These are phyloP conservation scores for Phytopythium vexans DNA, from an alignment of 352 stramenopile species.

Conservation along the genomic window DNA sequence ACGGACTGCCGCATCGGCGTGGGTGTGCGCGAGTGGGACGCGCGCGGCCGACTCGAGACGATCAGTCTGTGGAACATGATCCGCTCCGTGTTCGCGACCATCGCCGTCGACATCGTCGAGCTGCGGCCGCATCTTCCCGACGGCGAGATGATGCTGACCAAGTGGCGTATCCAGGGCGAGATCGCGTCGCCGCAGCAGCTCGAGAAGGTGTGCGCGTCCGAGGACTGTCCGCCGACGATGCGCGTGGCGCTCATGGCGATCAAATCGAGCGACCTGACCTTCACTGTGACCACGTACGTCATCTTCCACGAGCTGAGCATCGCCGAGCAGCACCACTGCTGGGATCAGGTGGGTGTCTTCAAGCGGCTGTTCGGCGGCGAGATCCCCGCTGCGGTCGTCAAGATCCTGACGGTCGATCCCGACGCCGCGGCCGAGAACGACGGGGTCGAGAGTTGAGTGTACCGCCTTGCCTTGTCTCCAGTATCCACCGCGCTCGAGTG, in stretches of 20 bases:
- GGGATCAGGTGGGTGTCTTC: slow-evolving; percentile 81
- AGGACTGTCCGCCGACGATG: slow-evolving; percentile 72
- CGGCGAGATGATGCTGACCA: slow-evolving; percentile 82
- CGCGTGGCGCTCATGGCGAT: slow-evolving; percentile 63
- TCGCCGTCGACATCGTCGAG: slow-evolving; percentile 79
- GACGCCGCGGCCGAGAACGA: slow-evolving; percentile 4
- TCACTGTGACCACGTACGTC: slow-evolving; percentile 82
- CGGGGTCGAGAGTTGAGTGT: not conserved
- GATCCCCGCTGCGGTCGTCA: slow-evolving; percentile 51
- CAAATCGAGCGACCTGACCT: slow-evolving; percentile 79
- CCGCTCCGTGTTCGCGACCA: slow-evolving; percentile 70
- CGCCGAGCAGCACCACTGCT: slow-evolving; percentile 76
- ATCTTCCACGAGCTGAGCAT: slow-evolving; percentile 75
- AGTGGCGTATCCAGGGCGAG: slow-evolving; percentile 80
- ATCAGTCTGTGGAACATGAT: slow-evolving; percentile 85
- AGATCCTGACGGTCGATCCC: slow-evolving; percentile 57
- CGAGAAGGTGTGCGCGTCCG: slow-evolving; percentile 54
- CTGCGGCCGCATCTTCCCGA: slow-evolving; percentile 69
- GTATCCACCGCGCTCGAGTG: too few species aligned
- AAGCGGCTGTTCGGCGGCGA: slow-evolving; percentile 78
- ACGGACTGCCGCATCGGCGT: slow-evolving; percentile 70
- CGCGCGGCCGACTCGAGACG: slow-evolving; percentile 58
- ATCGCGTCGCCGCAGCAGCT: slow-evolving; percentile 62
- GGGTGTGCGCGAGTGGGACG: slow-evolving; percentile 78
- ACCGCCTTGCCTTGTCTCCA: not conserved